Base-by-base conservation (phyloP, 345 rosid species). In the Triadica sebifera region DNA sequence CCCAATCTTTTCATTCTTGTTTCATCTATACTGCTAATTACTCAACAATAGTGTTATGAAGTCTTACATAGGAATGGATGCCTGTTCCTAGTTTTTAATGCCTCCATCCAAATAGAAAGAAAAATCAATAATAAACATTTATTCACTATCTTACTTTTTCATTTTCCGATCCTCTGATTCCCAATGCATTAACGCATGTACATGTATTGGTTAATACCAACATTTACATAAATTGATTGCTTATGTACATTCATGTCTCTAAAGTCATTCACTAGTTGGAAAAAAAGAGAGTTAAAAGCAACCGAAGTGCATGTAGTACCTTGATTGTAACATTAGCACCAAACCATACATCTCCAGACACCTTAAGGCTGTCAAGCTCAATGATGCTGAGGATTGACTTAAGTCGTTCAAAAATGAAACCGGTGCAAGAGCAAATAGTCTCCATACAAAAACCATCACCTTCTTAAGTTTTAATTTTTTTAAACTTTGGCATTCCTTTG, bases 261-360 rank as follows among this genome's bases (percentile, higher is more conserved):
- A 17, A 8, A 20, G n/a, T 61, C 20, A 4, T 61, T 59, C 12
- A 59, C 20, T 8, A 17, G 17, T 41, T n/a, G 24, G 8, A 3
- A 50, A 22, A 19, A 29, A 68, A 10, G 50, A 69, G 49, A 7
- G 2, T 1, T 29, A 1, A 29, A 29, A 29, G 34, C 34, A 67
- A 37, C 45, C 29, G 7, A 41, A n/a, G 16, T 13, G 39, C n/a
- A 66, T 34, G 22, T n/a, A 25, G 52, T 88, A 94, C 98, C 99
- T 91, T 93, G 85, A 95, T 94, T 73, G 78, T 84, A 71, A 89
- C 59, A n/a, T 81, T 80, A 22, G 86, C 74, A 62, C 98, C 97
- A 81, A 95, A 95, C 85, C 88, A 95, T 63, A 93, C 97, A 81
- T 95, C 97, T 78, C 98, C 98, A 45, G 96, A 71, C 68, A 95